Percentiles rank a stretch among this genome's conserved stretches.
These are phyloP conservation scores for Trichoderma afroharzianum DNA, from an alignment of 2,329 filamentous ascomycete genomes.

Conservation along the genomic window DNA sequence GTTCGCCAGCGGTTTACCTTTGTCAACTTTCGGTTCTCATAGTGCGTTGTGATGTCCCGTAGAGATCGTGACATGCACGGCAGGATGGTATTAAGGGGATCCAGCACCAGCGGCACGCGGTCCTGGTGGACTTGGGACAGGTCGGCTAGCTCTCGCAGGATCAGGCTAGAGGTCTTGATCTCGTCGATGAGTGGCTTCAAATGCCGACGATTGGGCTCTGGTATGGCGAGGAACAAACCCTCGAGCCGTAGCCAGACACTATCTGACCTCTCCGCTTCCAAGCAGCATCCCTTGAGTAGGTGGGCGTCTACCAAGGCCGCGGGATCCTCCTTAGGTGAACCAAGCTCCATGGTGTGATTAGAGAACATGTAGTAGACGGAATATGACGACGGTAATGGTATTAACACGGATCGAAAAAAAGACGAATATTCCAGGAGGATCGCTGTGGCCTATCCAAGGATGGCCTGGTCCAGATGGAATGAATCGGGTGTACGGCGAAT, in stretches of 20 bases:
- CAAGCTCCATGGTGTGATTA: constrained; percentile 17
- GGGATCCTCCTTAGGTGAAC: constrained; percentile 24
- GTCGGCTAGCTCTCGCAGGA: constrained; percentile 54
- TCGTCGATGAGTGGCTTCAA: constrained; percentile 47
- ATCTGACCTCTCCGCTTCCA: constrained; percentile 52
- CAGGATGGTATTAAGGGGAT: constrained; percentile 54
- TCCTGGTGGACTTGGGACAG: constrained; percentile 49
- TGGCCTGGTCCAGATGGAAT: background rate
- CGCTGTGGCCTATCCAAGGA: constrained; percentile 1
- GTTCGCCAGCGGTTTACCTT: constrained; percentile 53
- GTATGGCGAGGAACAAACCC: constrained; percentile 44
- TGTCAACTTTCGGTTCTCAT: constrained; percentile 47
- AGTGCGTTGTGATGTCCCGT: constrained; percentile 49
- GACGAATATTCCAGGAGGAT: background rate
- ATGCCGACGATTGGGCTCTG: constrained; percentile 43
- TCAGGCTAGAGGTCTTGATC: constrained; percentile 40
- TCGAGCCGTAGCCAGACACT: constrained; percentile 46
- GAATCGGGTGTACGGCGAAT: background rate
- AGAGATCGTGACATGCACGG: constrained; percentile 53
- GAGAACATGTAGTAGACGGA: background rate
- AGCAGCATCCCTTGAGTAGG: constrained; percentile 50
- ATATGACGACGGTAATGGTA: background rate
- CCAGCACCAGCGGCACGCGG: constrained; percentile 48
- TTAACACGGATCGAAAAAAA: background rate
- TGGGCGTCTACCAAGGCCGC: constrained; percentile 31